phyloP scores from a whole-genome alignment of 352 stramenopile genomes.

The Globisporangium spiculum region DNA sequence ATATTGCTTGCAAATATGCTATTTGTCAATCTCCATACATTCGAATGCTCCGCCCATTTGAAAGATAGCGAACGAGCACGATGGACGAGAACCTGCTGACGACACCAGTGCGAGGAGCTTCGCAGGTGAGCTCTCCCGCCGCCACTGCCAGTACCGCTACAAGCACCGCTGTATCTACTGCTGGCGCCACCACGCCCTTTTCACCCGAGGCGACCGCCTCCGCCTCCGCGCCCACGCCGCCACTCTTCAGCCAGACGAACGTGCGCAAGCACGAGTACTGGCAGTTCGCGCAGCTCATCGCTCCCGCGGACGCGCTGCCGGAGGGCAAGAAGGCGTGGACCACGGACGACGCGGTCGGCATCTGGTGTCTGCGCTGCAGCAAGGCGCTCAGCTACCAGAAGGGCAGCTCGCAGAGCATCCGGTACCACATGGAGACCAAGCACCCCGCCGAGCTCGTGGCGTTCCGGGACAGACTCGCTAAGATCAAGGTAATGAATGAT shows the following conservation, averaged over 20 bases:
- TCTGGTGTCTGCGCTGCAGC: conserved; percentile 44
- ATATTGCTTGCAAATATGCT: not conserved
- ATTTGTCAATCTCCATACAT: not conserved
- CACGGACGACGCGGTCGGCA: conserved; percentile 40
- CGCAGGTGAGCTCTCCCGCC: not conserved
- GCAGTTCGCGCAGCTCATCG: conserved; percentile 35
- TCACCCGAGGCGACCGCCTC: not conserved
- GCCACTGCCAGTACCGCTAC: too few species aligned
- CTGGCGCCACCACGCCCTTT: not conserved
- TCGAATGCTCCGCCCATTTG: not conserved
- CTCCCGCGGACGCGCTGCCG: conserved; percentile 22
- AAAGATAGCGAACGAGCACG: not conserved
- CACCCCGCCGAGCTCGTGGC: conserved; percentile 32
- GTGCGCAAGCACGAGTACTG: conserved; percentile 58
- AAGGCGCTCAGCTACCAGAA: conserved; percentile 40
- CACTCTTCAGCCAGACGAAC: conserved; percentile 43
- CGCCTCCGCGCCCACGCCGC: conserved; percentile 17
- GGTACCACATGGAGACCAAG: conserved; percentile 63
- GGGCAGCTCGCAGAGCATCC: conserved; percentile 52
- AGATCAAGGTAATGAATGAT: conserved; percentile 2
- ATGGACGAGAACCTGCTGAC: not conserved
- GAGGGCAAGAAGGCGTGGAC: conserved; percentile 44
- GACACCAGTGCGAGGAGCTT: not conserved
- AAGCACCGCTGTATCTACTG: too few species aligned
- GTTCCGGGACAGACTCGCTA: conserved; percentile 14